Conservation (phyloP, 2,329 filamentous ascomycete species). For the Fonsecaea monophora region DNA sequence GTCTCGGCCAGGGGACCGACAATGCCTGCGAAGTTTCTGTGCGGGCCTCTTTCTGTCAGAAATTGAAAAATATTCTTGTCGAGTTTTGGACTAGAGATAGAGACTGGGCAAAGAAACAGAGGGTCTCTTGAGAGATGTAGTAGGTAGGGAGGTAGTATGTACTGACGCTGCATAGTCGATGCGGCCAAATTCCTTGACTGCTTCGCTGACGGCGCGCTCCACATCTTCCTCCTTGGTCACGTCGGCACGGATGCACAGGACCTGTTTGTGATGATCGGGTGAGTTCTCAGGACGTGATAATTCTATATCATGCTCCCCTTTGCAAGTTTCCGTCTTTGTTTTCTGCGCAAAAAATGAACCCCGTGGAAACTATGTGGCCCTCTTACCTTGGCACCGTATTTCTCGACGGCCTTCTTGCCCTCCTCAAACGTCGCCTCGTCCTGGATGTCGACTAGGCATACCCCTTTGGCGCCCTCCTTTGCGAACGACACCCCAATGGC, state of each 20-base stretch:
- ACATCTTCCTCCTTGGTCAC: slow-evolving; percentile 35
- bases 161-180: slow-evolving; percentile 79
- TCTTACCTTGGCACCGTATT: slow-evolving; percentile 29
- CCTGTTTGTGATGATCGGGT: slow-evolving; percentile 9
- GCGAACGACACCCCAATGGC: slow-evolving; percentile 46
- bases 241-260: slow-evolving; percentile 33
- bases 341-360: too few species aligned
- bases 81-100: too few species aligned
- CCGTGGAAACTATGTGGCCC: too few species aligned
- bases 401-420: slow-evolving; percentile 28
- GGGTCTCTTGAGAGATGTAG: too few species aligned
- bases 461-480: slow-evolving; percentile 47
- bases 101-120: too few species aligned
- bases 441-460: slow-evolving; percentile 44
- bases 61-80: too few species aligned
- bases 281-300: neutral
- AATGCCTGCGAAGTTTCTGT: slow-evolving; percentile 85
- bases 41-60: neutral
- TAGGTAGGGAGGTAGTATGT: too few species aligned
- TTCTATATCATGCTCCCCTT: neutral
- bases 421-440: slow-evolving; percentile 28
- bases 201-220: slow-evolving; percentile 29
- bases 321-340: neutral
- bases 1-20: slow-evolving; percentile 34
- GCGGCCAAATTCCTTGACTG: slow-evolving; percentile 47